A percentile compares a stretch with the other conserved stretches of the same genome.
Evolutionary conservation across 2,329 filamentous ascomycete species (phyloP).

Genomic region (Tolypocladium ovalisporum): DNA sequence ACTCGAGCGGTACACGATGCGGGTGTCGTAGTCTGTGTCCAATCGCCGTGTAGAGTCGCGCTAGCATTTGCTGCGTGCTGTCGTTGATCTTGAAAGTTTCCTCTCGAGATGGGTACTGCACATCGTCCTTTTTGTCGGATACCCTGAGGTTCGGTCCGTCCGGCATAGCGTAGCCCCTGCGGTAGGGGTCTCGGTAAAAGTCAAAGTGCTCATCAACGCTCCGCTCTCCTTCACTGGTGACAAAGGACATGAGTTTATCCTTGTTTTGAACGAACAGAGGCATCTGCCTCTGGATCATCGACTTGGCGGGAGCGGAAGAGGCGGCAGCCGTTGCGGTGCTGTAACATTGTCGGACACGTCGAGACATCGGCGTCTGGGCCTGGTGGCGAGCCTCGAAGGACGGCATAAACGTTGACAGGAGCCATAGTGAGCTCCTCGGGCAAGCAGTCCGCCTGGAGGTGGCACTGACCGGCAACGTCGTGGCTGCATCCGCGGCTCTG

Average conservation of each 20-base stretch:
- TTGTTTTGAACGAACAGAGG: slow-evolving; percentile 12
- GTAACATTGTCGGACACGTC: slow-evolving; percentile 12
- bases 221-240: slow-evolving; percentile 36
- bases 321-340: slow-evolving; percentile 14
- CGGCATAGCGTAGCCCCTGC: slow-evolving; percentile 40
- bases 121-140: slow-evolving; percentile 39
- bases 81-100: slow-evolving; percentile 25
- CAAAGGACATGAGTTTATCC: slow-evolving; percentile 39
- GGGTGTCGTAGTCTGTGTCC: slow-evolving; percentile 30
- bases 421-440: slow-evolving; percentile 24
- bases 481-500: slow-evolving; percentile 8
- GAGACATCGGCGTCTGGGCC: slow-evolving; percentile 4
- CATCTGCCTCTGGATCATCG: slow-evolving; percentile 3
- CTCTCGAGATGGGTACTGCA: slow-evolving; percentile 31
- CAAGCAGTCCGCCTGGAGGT: slow-evolving; percentile 13
- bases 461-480: slow-evolving; percentile 6
- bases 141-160: slow-evolving; percentile 37
- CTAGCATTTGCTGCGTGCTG: slow-evolving; percentile 22
- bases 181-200: slow-evolving; percentile 40
- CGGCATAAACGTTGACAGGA: slow-evolving; percentile 29
- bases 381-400: slow-evolving; percentile 10
- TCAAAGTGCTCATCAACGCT: slow-evolving; percentile 43
- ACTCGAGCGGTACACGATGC: slow-evolving; percentile 26
- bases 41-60: slow-evolving; percentile 29
- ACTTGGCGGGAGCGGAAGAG: slow-evolving; percentile 6